Evolutionary conservation across 441 rosid genomes (phyloP).

Genomic region (Hura crepitans): DNA sequence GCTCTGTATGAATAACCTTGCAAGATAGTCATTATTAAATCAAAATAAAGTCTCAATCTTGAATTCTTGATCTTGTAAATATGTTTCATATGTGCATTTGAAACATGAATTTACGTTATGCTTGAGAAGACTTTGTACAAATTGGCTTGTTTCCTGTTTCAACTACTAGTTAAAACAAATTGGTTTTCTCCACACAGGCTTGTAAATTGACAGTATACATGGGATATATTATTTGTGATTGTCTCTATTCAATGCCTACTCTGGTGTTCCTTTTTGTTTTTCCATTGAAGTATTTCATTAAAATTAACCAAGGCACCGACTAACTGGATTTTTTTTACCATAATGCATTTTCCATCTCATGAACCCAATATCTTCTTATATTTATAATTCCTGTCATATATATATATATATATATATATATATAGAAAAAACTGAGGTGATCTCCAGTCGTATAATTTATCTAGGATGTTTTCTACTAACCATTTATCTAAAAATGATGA

Average conservation of each 20-base stretch:
- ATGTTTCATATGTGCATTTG: conserved; percentile 12
- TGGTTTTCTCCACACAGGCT: not conserved
- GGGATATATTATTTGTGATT: not conserved
- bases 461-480: too few species aligned
- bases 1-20: conserved; percentile 24
- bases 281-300: not conserved
- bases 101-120: not conserved
- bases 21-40: conserved; percentile 8
- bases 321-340: not conserved
- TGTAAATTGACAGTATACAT: not conserved
- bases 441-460: too few species aligned
- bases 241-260: not conserved
- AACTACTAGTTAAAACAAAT: not conserved
- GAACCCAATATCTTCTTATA: not conserved
- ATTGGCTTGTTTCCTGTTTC: not conserved
- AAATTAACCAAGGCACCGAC: not conserved
- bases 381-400: not conserved
- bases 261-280: not conserved
- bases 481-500: too few species aligned
- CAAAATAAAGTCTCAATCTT: conserved; percentile 23
- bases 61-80: conserved; percentile 13
- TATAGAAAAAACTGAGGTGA: too few species aligned
- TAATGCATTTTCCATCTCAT: not conserved
- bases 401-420: too few species aligned
- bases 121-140: not conserved